Conservation (phyloP, 176 grass and related monocot species). For the Themeda triandra region DNA sequence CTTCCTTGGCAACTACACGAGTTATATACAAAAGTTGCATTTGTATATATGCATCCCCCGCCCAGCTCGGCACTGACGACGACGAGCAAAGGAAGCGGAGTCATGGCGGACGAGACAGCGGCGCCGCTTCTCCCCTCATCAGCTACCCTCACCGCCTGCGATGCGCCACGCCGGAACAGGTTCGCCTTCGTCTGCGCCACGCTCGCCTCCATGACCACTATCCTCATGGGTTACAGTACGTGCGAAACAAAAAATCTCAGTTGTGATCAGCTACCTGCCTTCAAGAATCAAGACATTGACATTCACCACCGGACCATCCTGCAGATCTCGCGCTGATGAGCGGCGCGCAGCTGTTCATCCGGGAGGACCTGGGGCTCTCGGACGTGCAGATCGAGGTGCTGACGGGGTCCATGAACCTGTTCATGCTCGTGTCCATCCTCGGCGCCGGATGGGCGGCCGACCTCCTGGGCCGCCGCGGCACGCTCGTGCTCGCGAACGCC, state of each 20-base stretch:
- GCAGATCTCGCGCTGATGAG: slow-evolving; percentile 55
- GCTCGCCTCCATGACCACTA: slow-evolving; percentile 44
- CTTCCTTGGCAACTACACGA: too few relatives aligned
- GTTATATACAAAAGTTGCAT: too few relatives aligned
- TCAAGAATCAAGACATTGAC: neutral
- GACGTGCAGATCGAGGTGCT: slow-evolving; percentile 47
- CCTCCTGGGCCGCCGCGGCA: slow-evolving; percentile 23
- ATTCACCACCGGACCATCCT: neutral
- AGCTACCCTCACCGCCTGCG: neutral
- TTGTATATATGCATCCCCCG: too few relatives aligned
- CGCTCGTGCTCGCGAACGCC: slow-evolving; percentile 35
- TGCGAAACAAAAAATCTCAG: neutral
- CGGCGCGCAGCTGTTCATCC: slow-evolving; percentile 60
- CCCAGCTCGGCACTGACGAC: too few relatives aligned
- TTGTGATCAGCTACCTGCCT: neutral
- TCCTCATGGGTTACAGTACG: slow-evolving; percentile 46
- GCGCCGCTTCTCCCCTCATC: neutral
- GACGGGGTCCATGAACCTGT: slow-evolving; percentile 38
- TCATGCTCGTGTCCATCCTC: slow-evolving; percentile 37
- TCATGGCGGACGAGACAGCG: neutral
- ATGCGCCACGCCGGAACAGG: neutral
- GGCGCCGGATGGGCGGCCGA: slow-evolving; percentile 46
- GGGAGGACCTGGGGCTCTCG: slow-evolving; percentile 31
- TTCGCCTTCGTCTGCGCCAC: slow-evolving; percentile 22
- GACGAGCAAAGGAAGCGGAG: neutral